phyloP scores from a whole-genome alignment of 768 basidiomycete genomes.

The Boletus vinaceobasis region DNA sequence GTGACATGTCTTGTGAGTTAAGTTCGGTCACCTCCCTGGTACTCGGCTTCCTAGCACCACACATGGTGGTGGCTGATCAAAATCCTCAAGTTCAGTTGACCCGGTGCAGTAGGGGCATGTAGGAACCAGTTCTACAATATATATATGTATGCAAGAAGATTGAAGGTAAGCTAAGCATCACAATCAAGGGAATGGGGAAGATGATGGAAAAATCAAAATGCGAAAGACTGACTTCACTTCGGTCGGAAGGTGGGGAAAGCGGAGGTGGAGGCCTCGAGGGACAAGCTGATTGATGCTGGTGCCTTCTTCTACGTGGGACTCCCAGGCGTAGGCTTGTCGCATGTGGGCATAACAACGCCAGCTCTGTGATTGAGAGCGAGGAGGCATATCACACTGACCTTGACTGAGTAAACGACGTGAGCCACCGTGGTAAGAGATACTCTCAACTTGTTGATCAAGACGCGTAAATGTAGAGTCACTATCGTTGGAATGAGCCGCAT shows the following conservation, averaged over 20 bases:
- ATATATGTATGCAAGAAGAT: slow-evolving; percentile 28
- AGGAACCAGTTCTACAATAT: background rate
- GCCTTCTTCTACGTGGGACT: slow-evolving; percentile 39
- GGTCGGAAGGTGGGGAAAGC: slow-evolving; percentile 39
- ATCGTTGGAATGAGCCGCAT: background rate
- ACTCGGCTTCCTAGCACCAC: background rate
- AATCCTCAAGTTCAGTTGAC: background rate
- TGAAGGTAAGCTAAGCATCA: slow-evolving; percentile 27
- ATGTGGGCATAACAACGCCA: slow-evolving; percentile 86
- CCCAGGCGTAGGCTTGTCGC: slow-evolving; percentile 71
- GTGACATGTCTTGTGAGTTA: background rate
- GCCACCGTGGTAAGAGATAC: slow-evolving; percentile 9
- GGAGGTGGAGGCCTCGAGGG: slow-evolving; percentile 25
- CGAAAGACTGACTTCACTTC: slow-evolving; percentile 43
- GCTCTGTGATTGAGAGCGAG: slow-evolving; percentile 78
- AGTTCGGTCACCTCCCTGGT: background rate
- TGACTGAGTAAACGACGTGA: slow-evolving; percentile 1
- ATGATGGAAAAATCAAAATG: slow-evolving; percentile 21
- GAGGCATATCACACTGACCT: slow-evolving; percentile 80
- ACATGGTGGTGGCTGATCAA: background rate
- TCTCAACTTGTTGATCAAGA: slow-evolving; percentile 56
- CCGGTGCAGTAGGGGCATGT: background rate
- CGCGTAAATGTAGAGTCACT: no score
- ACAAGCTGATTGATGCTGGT: slow-evolving; percentile 25
- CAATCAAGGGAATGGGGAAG: background rate